Percentiles rank a stretch among this genome's conserved stretches.
phyloP scores from a whole-genome alignment of 169 alveolate genomes.

The Condylostoma magnum region DNA sequence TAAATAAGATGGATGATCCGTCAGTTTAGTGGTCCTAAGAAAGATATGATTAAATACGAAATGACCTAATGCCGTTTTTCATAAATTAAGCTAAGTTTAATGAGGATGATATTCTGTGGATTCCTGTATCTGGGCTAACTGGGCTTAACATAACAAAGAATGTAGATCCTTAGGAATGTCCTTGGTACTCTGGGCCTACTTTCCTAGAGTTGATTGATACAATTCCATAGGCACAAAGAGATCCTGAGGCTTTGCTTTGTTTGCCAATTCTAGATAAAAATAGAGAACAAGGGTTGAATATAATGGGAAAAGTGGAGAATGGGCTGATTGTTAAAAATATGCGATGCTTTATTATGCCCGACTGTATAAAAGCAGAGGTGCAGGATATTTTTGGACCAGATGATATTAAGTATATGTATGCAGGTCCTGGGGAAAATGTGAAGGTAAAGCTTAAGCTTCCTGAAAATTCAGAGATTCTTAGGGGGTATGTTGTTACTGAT shows the following conservation, averaged over 20 bases:
- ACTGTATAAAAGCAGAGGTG: constrained; percentile 80
- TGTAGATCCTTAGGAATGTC: constrained; percentile 58
- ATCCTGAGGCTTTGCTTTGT: constrained; percentile 79
- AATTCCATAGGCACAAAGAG: constrained; percentile 67
- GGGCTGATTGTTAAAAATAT: constrained; percentile 78
- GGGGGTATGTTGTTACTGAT: constrained; percentile 96
- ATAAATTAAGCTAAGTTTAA: constrained; percentile 86
- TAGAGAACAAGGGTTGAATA: constrained; percentile 67
- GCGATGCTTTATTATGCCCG: constrained; percentile 86
- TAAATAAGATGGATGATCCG: constrained; percentile 99
- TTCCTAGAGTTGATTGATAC: constrained; percentile 77
- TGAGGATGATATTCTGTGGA: constrained; percentile 88
- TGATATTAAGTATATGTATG: constrained; percentile 86
- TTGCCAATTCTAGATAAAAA: constrained; percentile 82
- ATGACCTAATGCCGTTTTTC: constrained; percentile 87
- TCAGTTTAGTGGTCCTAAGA: constrained; percentile 94
- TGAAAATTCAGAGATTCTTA: constrained; percentile 91
- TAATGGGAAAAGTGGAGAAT: constrained; percentile 83
- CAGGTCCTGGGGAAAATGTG: constrained; percentile 92
- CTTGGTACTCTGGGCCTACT: constrained; percentile 86
- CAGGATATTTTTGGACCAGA: constrained; percentile 78
- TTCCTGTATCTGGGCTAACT: constrained; percentile 97
- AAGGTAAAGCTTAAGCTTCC: constrained; percentile 83
- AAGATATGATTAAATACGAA: constrained; percentile 82
- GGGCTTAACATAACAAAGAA: constrained; percentile 94